Base-by-base conservation (phyloP, 2,329 filamentous ascomycete species). In the Aspergillus terreus region DNA sequence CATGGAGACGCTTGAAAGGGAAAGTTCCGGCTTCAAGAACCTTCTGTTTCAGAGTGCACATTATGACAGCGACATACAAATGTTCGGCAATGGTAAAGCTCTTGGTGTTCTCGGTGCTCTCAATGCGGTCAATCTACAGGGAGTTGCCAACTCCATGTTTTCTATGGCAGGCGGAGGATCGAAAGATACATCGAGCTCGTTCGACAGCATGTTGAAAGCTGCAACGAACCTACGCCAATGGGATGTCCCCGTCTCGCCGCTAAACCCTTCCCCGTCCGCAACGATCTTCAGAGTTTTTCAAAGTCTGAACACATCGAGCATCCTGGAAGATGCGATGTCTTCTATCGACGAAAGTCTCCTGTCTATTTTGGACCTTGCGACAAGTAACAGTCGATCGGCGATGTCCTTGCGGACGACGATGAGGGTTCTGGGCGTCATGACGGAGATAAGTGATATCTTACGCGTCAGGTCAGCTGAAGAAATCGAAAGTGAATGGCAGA, bases 11-110 rank as follows among this genome's bases (percentile, higher is more conserved):
- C 79, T 97, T 4, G 90, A 96, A 59, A 92, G 96, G 65, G 94
- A 99, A 71, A 86, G 85, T 46, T 87, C 95, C 60, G 92, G 92
- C 0, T 78, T 85, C 46, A 95, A 95, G 65, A 92, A 88, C 57
- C 79, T 99, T 15, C 86, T 94, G 21, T 96, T 97, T 62, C 86
- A 92, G 52, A 90, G 92, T 30, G 94, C 94, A 33, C 87, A 92
- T 58, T 90, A 95, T 60, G 92, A 99, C 67, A 92, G 87, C 58
- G 85, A 92, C 54, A 81, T 96, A 60, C 80, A 86, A 51, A 70
- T 78, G 21, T 72, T 77, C 4, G 79, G 83, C 3, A 71, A 78
- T 9, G 61, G 76, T 1, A 89, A 92, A 65, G 81, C 82, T 0
- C 78, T 85, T 52, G 87, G 85, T 6, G 77, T 96, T 10, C 80